These are phyloP conservation scores for Xylariaceae sp. DNA, from an alignment of 2,329 filamentous ascomycete genomes.

Conservation along the genomic window DNA sequence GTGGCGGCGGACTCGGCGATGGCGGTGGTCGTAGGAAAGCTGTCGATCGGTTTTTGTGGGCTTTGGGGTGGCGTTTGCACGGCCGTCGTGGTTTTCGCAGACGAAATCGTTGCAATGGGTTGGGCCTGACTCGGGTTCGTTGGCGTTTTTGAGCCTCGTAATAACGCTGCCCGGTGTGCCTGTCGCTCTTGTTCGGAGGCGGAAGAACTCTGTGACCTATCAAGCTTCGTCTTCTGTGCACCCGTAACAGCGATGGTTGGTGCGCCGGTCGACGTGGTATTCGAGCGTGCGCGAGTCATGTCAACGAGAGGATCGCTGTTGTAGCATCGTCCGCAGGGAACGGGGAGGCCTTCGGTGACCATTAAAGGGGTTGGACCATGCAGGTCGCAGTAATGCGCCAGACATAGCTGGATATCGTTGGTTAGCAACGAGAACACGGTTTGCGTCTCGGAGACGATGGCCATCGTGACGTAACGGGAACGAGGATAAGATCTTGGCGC, in stretches of 20 bases:
- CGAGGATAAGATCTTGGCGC: conserved; percentile 9
- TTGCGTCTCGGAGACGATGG: conserved; percentile 20
- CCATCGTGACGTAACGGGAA: conserved; percentile 19
- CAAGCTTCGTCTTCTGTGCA: conserved; percentile 43
- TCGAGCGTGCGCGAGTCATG: conserved; percentile 38
- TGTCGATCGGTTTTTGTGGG: conserved; percentile 40
- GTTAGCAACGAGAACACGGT: conserved; percentile 35
- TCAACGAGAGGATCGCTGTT: conserved; percentile 41
- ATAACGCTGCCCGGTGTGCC: conserved; percentile 38
- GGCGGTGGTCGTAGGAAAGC: conserved; percentile 18
- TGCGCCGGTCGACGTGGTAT: conserved; percentile 34
- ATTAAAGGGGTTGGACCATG: conserved; percentile 65
- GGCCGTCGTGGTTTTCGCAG: conserved; percentile 35
- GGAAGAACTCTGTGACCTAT: conserved; percentile 39
- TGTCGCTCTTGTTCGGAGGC: conserved; percentile 42
- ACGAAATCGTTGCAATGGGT: conserved; percentile 17
- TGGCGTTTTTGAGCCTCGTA: conserved; percentile 35
- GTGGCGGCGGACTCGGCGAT: conserved; percentile 7
- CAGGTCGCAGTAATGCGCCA: conserved; percentile 66
- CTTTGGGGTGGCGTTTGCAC: conserved; percentile 56
- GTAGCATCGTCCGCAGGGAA: conserved; percentile 55
- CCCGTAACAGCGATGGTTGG: conserved; percentile 39
- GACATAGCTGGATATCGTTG: conserved; percentile 53
- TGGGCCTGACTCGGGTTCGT: conserved; percentile 6
- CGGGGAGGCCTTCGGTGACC: conserved; percentile 62